A percentile compares a stretch with the other conserved stretches of the same genome.
Evolutionary conservation across 2,329 filamentous ascomycete species (phyloP).

Genomic region (Cercospora sesami): DNA sequence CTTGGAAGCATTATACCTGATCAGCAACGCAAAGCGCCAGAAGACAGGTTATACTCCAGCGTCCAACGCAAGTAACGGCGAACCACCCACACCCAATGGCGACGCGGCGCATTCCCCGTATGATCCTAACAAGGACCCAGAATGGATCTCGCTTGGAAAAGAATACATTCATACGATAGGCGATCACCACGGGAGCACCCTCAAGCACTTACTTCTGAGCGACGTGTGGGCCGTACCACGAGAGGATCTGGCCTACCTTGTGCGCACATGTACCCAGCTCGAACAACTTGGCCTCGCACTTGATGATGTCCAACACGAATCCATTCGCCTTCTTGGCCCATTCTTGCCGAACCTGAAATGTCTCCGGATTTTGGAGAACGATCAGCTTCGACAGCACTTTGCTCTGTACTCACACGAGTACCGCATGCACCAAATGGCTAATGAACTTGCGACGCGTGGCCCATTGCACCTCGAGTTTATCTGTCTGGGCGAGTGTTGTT

Average conservation of each 20-base stretch:
- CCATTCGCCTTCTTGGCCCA: slow-evolving; percentile 36
- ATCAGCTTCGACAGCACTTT: slow-evolving; percentile 24
- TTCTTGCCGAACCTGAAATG: slow-evolving; percentile 45
- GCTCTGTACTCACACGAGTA: slow-evolving; percentile 27
- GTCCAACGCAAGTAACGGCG: slow-evolving; percentile 7
- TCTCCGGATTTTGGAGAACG: slow-evolving; percentile 43
- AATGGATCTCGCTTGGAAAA: slow-evolving; percentile 41
- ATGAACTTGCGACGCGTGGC: slow-evolving; percentile 22
- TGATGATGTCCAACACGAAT: slow-evolving; percentile 57
- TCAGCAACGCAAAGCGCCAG: slow-evolving; percentile 39
- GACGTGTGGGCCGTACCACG: slow-evolving; percentile 57
- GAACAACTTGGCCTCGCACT: slow-evolving; percentile 59
- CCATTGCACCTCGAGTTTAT: slow-evolving; percentile 40
- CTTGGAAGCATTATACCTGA: slow-evolving; percentile 47
- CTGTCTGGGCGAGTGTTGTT: slow-evolving; percentile 44
- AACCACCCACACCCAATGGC: slow-evolving; percentile 30
- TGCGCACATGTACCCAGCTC: slow-evolving; percentile 57
- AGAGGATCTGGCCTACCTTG: slow-evolving; percentile 52
- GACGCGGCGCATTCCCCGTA: slow-evolving; percentile 6
- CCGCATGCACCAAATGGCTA: slow-evolving; percentile 37
- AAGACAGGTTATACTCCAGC: slow-evolving; percentile 26
- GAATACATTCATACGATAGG: slow-evolving; percentile 56
- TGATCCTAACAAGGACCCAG: slow-evolving; percentile 20
- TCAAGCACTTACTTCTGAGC: slow-evolving; percentile 59
- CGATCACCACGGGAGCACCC: slow-evolving; percentile 51